These are phyloP conservation scores for Brettanomyces anomalus DNA, from an alignment of 805 yeast species.

Conservation along the genomic window DNA sequence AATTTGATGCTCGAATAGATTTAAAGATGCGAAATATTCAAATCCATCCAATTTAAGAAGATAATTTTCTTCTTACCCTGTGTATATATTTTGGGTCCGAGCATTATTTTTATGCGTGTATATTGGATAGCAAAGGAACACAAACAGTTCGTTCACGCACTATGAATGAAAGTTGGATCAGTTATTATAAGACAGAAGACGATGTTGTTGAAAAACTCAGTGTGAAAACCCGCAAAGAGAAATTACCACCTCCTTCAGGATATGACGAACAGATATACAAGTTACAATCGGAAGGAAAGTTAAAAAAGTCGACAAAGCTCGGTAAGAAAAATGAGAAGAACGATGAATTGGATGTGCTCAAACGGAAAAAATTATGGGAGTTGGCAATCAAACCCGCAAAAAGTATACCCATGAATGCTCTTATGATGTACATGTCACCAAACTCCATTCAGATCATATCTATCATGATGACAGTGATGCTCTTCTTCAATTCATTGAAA, in stretches of 20 bases:
- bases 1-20: too few species aligned
- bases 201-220: not conserved
- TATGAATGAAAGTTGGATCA: conserved; percentile 3
- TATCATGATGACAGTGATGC: conserved; percentile 79
- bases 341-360: conserved; percentile 28
- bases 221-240: conserved; percentile 1
- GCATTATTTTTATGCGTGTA: too few species aligned
- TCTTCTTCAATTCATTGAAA: conserved; percentile 68
- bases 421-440: conserved; percentile 92
- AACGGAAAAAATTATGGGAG: conserved; percentile 74
- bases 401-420: conserved; percentile 74
- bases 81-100: too few species aligned
- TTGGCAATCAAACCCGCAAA: conserved; percentile 77
- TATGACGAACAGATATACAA: conserved; percentile 11
- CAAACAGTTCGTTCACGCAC: too few species aligned
- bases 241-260: conserved; percentile 13
- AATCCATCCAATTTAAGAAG: too few species aligned
- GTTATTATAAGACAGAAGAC: conserved; percentile 5
- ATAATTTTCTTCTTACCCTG: too few species aligned
- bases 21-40: too few species aligned
- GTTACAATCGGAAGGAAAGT: conserved; percentile 5
- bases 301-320: not conserved
- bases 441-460: conserved; percentile 84
- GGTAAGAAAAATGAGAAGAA: conserved; percentile 19
- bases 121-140: too few species aligned